phyloP scores from a whole-genome alignment of 768 basidiomycete species.

The Crassisporium funariophilum region DNA sequence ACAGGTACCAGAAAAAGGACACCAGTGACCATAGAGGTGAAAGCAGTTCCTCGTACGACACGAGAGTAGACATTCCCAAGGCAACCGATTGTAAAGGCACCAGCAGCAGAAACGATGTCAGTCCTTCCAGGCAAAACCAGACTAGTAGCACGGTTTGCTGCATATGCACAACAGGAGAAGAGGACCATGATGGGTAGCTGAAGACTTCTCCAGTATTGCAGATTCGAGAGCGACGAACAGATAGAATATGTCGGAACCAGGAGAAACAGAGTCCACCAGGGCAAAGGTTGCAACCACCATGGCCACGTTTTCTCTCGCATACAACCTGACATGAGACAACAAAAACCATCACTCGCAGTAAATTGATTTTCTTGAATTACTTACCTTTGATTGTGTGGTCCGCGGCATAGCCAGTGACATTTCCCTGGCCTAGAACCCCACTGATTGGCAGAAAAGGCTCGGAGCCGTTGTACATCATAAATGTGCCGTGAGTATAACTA shows the following conservation, averaged over 20 bases:
- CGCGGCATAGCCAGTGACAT: conserved; percentile 32
- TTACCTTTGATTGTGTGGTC: conserved; percentile 55
- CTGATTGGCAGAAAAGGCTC: conserved; percentile 33
- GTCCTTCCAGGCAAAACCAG: conserved; percentile 63
- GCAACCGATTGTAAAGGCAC: conserved; percentile 77
- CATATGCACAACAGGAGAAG: conserved; percentile 75
- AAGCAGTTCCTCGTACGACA: conserved; percentile 75
- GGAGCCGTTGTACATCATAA: conserved; percentile 51
- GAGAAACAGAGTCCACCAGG: conserved; percentile 79
- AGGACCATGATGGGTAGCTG: conserved; percentile 78
- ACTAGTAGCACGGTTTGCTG: conserved; percentile 67
- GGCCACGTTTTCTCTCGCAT: conserved; percentile 72
- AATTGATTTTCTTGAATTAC: conserved; percentile 19
- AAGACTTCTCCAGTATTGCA: conserved; percentile 69
- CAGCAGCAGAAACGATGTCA: conserved; percentile 76
- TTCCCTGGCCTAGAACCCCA: conserved; percentile 51
- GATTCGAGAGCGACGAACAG: conserved; percentile 73
- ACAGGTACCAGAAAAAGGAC: conserved; percentile 90
- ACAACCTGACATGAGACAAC: conserved; percentile 57
- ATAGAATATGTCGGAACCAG: conserved; percentile 79
- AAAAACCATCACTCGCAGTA: conserved; percentile 15
- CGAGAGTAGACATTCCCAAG: conserved; percentile 84
- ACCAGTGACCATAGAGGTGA: conserved; percentile 92
- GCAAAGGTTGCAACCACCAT: conserved; percentile 78
- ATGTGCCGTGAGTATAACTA: conserved; percentile 55